Evolutionary conservation across 352 stramenopile species (phyloP).

Genomic region (Chrysophaeum taylorii): DNA sequence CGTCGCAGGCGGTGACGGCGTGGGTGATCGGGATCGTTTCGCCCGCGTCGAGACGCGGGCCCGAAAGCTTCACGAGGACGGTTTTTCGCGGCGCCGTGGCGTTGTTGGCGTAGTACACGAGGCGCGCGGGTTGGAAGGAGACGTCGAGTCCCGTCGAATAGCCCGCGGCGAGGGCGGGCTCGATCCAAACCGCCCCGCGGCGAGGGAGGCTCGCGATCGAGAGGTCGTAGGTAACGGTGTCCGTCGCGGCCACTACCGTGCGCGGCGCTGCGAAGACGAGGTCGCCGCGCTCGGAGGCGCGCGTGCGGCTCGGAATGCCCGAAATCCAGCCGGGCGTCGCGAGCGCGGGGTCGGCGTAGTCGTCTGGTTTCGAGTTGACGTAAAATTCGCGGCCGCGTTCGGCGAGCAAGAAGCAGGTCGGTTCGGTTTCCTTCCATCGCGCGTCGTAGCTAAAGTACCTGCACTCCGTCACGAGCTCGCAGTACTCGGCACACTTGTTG

Average conservation of each 20-base stretch:
- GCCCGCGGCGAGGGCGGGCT: background rate
- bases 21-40: too few relatives aligned
- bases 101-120: slow-evolving; percentile 22
- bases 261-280: background rate
- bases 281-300: slow-evolving; percentile 7
- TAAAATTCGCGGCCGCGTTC: slow-evolving; percentile 5
- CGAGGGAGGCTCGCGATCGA: slow-evolving; percentile 11
- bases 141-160: slow-evolving; percentile 11
- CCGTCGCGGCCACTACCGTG: background rate
- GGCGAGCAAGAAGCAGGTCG: slow-evolving; percentile 16
- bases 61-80: too few relatives aligned
- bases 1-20: too few relatives aligned
- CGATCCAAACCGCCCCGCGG: slow-evolving; percentile 23
- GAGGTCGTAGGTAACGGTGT: slow-evolving; percentile 11
- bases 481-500: slow-evolving; percentile 28
- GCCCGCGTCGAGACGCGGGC: too few relatives aligned
- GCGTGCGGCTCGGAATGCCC: slow-evolving; percentile 10
- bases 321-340: slow-evolving; percentile 20
- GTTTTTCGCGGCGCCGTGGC: too few relatives aligned
- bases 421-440: slow-evolving; percentile 11
- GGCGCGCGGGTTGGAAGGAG: background rate
- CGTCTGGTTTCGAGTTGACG: slow-evolving; percentile 19
- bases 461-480: slow-evolving; percentile 17
- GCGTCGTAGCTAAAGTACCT: slow-evolving; percentile 25
- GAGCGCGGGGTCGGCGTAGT: slow-evolving; percentile 19